Conservation (phyloP, 805 yeast species). For the Crinitomyces ghanaensis region DNA sequence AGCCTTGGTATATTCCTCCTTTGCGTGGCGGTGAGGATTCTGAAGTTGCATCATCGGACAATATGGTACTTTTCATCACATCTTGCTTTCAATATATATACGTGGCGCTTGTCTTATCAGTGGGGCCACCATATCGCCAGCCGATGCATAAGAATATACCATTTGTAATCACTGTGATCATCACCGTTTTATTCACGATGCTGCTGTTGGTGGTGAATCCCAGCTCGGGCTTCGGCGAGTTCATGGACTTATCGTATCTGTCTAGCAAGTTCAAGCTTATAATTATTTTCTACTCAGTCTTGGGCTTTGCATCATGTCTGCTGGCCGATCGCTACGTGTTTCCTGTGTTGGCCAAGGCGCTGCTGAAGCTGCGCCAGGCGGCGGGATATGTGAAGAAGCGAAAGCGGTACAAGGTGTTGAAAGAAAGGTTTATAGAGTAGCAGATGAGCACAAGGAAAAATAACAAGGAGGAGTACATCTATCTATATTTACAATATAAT, state of each 20-base stretch:
- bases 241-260: conserved; percentile 67
- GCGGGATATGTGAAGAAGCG: conserved; percentile 18
- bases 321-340: conserved; percentile 37
- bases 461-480: too few relatives aligned
- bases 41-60: conserved; percentile 77
- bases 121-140: conserved; percentile 89
- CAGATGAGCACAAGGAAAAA: too few relatives aligned
- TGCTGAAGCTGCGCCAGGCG: conserved; percentile 9
- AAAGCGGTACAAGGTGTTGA: conserved; percentile 28
- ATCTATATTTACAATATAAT: too few relatives aligned
- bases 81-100: conserved; percentile 85
- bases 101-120: conserved; percentile 72
- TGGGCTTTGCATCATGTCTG: conserved; percentile 40
- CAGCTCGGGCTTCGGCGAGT: conserved; percentile 43
- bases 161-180: conserved; percentile 49
- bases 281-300: conserved; percentile 28
- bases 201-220: conserved; percentile 44
- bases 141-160: conserved; percentile 55
- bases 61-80: conserved; percentile 70
- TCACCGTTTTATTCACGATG: conserved; percentile 40
- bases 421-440: conserved; percentile 8
- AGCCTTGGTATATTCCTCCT: conserved; percentile 72
- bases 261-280: conserved; percentile 36
- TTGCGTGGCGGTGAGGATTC: conserved; percentile 71
- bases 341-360: conserved; percentile 28